phyloP scores from a whole-genome alignment of 2,329 filamentous ascomycete genomes.

The Paraphaeosphaeria sporulosa region DNA sequence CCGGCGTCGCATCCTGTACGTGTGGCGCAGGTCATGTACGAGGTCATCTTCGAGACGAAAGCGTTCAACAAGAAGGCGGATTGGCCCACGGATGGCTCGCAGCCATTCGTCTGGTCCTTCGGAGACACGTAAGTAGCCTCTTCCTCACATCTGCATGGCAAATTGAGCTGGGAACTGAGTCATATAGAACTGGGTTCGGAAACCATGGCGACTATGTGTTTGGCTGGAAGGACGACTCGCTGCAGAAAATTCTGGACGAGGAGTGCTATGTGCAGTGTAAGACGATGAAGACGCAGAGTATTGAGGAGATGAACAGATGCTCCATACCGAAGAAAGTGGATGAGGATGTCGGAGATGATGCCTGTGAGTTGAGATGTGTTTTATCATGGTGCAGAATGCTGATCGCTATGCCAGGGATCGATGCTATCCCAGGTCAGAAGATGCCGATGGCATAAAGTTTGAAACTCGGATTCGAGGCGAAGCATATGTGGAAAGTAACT shows the following conservation, averaged over 20 bases:
- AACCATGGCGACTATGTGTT: constrained; percentile 63
- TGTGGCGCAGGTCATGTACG: constrained; percentile 35
- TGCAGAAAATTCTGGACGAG: constrained; percentile 54
- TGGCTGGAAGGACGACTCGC: constrained; percentile 59
- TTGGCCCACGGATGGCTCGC: constrained; percentile 42
- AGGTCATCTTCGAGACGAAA: constrained; percentile 47
- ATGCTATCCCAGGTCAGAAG: constrained; percentile 3
- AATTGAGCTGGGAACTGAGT: not conserved
- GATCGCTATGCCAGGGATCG: not conserved
- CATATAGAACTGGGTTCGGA: constrained; percentile 52
- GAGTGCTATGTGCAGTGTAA: constrained; percentile 48
- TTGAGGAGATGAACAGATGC: constrained; percentile 58
- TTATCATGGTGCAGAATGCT: not conserved
- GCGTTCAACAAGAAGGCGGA: constrained; percentile 34
- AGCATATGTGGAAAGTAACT: no score
- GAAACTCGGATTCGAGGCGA: no score
- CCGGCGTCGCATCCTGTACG: constrained; percentile 55
- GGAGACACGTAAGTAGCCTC: constrained; percentile 41
- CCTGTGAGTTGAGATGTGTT: constrained; percentile 18
- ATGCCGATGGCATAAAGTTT: not conserved
- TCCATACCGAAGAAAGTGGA: constrained; percentile 55
- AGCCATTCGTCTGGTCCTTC: constrained; percentile 37
- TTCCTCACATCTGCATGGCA: no score
- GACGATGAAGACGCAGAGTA: constrained; percentile 55
- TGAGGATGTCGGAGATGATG: constrained; percentile 55